Evolutionary conservation across 2,329 filamentous ascomycete species (phyloP).

Genomic region (Juglanconis oblonga): DNA sequence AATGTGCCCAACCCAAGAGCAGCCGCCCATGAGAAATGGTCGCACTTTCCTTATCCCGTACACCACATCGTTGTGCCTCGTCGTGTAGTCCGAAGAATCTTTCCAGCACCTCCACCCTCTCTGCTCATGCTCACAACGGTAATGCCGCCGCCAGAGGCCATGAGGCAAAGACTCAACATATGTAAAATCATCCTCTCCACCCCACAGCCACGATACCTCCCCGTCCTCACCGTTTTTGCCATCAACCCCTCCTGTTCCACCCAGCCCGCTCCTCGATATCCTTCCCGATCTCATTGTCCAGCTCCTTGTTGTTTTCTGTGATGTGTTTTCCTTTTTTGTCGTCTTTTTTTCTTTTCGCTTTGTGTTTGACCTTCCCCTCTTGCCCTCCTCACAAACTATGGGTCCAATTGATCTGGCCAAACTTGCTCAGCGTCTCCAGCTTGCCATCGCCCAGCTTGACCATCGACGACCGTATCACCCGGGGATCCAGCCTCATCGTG

Average conservation of each 20-base stretch:
- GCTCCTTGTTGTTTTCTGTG: neutral
- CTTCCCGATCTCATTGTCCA: neutral
- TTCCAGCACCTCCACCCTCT: too few species aligned
- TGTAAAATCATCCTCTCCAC: too few species aligned
- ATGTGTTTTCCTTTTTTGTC: neutral
- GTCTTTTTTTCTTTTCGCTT: neutral
- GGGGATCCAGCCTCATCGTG: constrained; percentile 79
- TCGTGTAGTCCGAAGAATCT: too few species aligned
- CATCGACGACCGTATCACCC: constrained; percentile 82
- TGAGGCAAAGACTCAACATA: too few species aligned
- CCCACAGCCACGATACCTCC: too few species aligned
- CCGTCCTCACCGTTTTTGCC: neutral
- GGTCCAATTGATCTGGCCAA: constrained; percentile 49
- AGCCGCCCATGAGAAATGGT: too few species aligned
- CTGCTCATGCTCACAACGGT: too few species aligned
- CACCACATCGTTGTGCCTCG: too few species aligned
- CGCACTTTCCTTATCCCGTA: too few species aligned
- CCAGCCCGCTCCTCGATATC: neutral
- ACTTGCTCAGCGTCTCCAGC: constrained; percentile 61
- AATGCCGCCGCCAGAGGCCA: too few species aligned
- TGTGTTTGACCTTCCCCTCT: neutral
- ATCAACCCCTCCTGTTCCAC: neutral
- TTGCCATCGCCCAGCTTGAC: constrained; percentile 88
- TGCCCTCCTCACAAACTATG: constrained; percentile 21
- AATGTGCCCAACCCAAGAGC: too few species aligned